Evolutionary conservation across 306 rosid genomes (phyloP).

Genomic region (Begonia loranthoides): DNA sequence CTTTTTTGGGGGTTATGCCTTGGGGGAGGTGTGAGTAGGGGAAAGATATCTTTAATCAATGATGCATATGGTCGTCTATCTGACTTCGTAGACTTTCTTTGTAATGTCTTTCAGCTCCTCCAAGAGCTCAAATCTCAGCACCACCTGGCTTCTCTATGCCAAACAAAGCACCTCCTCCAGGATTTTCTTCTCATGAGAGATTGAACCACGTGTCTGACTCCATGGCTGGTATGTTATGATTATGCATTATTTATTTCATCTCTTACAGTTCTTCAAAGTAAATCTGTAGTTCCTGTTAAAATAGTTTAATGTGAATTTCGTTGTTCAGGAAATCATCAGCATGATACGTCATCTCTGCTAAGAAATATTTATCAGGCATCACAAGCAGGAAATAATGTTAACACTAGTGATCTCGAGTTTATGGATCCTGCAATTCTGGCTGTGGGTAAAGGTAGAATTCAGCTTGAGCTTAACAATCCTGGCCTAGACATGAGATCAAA

Average conservation of each 20-base stretch:
- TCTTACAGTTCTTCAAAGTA: background rate
- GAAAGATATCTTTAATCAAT: background rate
- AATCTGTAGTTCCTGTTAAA: background rate
- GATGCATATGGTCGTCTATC: no score
- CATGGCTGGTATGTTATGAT: constrained; percentile 42
- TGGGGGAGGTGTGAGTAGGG: background rate
- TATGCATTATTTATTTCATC: background rate
- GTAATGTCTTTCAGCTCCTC: constrained; percentile 27
- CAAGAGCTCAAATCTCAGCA: constrained; percentile 69
- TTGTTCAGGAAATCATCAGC: constrained; percentile 49
- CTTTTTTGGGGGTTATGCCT: background rate
- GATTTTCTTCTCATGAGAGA: constrained; percentile 74
- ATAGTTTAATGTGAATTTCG: background rate
- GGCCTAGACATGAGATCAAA: constrained; percentile 51
- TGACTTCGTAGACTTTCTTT: background rate
- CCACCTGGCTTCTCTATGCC: constrained; percentile 89
- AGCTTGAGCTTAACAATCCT: constrained; percentile 44
- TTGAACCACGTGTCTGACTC: constrained; percentile 48
- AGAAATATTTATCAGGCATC: constrained; percentile 54
- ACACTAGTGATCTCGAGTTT: constrained; percentile 57
- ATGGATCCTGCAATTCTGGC: constrained; percentile 94
- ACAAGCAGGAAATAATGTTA: constrained; percentile 34
- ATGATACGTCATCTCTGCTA: constrained; percentile 35
- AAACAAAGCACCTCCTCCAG: constrained; percentile 75
- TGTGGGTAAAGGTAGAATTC: constrained; percentile 73